Conservation (phyloP, 345 rosid species). For the Lumnitzera littorea region DNA sequence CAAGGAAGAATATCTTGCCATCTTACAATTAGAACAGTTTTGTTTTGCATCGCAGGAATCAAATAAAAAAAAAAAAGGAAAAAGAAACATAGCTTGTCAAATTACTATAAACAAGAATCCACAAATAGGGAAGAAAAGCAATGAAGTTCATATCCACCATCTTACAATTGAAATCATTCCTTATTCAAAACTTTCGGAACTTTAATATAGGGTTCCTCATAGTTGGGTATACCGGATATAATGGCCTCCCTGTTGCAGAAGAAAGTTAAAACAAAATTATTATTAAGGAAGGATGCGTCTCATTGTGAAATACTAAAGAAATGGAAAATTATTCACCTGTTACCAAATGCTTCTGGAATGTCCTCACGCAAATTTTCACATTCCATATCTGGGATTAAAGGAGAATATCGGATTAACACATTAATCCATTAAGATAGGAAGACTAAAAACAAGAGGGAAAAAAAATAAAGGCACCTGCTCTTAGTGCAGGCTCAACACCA, state of each 20-base stretch:
- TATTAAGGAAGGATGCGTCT: background rate
- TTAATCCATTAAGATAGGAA: background rate
- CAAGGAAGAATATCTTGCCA: too few species aligned
- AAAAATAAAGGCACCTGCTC: conserved; percentile 54
- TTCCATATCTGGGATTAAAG: conserved; percentile 46
- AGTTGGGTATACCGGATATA: conserved; percentile 56
- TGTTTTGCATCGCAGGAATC: too few species aligned
- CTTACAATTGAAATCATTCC: conserved; percentile 21
- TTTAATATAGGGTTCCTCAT: conserved; percentile 52
- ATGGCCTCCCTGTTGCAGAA: conserved; percentile 42
- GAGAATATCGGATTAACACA: conserved; percentile 3
- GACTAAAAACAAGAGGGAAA: background rate
- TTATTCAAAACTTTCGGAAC: conserved; percentile 75
- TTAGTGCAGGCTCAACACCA: conserved; percentile 63
- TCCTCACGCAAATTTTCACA: conserved; percentile 62
- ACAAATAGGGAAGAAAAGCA: too few species aligned
- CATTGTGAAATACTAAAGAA: background rate
- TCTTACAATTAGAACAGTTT: too few species aligned
- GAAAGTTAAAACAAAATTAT: conserved; percentile 3
- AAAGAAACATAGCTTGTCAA: too few species aligned
- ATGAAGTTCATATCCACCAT: too few species aligned
- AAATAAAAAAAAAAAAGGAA: too few species aligned
- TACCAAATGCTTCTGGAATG: conserved; percentile 53
- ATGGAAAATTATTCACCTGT: conserved; percentile 30
- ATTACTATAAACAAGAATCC: too few species aligned